phyloP scores from a whole-genome alignment of 345 rosid genomes.

The Cardamine resedifolia region DNA sequence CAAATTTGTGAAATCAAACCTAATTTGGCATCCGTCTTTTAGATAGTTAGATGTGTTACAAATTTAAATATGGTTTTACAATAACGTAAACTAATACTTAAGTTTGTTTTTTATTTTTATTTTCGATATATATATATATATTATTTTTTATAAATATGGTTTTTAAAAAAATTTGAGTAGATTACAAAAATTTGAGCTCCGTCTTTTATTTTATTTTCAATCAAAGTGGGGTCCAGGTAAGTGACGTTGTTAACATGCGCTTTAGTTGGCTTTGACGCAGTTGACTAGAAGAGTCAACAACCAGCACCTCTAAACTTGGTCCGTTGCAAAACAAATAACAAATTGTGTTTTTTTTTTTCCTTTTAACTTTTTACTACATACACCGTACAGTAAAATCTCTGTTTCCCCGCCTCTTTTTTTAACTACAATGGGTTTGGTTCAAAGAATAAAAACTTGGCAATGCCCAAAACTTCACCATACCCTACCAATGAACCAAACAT shows the following conservation, averaged over 20 bases:
- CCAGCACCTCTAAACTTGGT: neutral
- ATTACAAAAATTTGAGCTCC: too few species aligned
- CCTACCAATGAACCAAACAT: constrained; percentile 18
- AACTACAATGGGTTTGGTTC: neutral
- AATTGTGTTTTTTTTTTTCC: neutral
- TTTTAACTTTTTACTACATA: neutral
- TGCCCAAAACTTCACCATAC: neutral
- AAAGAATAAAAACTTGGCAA: neutral
- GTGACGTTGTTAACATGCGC: neutral
- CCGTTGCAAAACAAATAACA: neutral
- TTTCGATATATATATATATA: too few species aligned
- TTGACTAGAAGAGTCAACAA: neutral
- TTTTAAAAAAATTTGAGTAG: too few species aligned
- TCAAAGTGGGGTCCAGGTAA: neutral
- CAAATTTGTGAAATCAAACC: too few species aligned
- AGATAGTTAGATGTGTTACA: too few species aligned
- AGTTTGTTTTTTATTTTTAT: too few species aligned
- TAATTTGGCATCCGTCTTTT: too few species aligned
- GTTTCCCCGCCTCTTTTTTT: neutral
- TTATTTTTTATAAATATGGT: too few species aligned
- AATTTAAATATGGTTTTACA: too few species aligned
- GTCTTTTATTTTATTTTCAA: too few species aligned
- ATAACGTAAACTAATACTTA: too few species aligned
- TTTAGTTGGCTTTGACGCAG: neutral
- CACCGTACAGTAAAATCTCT: neutral